Evolutionary conservation across 2,329 filamentous ascomycete species (phyloP), one percentile per base, ranked within the genome.

Genomic region (Pestalotiopsis sp.): DNA sequence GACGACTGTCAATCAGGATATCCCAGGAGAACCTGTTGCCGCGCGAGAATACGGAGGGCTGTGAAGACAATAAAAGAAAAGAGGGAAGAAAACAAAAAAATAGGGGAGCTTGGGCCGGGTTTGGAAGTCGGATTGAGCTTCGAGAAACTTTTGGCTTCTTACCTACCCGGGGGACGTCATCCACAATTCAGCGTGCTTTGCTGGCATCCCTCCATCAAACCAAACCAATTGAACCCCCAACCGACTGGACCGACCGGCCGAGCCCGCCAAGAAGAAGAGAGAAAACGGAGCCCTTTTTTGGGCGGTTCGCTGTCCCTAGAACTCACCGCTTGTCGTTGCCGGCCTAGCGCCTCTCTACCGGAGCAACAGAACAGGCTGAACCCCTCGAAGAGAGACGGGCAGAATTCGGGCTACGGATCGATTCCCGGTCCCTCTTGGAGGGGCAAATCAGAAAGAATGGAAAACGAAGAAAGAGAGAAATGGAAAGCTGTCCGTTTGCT

Each of bases 281-380:
- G 20, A n/a, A 52, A 52, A n/a, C 45, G 45, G 45, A 23, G n/a
- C 45, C 20, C 6, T 20, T 36, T 59, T 5, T 23, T 36, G 36
- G 36, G 31, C 59, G 31, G 27, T 11, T 62, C 59, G 14, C 23
- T 39, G 38, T 36, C 4, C 23, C 12, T 45, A 23, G 5, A 39
- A 13, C 61, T 64, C 61, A 64, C 61, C 61, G 61, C 61, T 64
- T 64, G 61, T 64, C 61, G n/a, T 64, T 64, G 38, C 20, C n/a
- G 39, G 61, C 31, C 61, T 64, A 64, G 61, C 36, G 61, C 61
- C 14, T 23, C 27, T 39, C 17, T 23, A 27, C 14, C 17, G 61
- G 6, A 27, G 17, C 20, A 39, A 14, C 45, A n/a, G 57, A 23
- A 27, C 14, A n/a, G 25, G 23, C 23, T 59, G 38, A 13, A 23